These are phyloP conservation scores for Oehlia diaphana DNA, from an alignment of 192 early-diverging fungal species.

Conservation along the genomic window DNA sequence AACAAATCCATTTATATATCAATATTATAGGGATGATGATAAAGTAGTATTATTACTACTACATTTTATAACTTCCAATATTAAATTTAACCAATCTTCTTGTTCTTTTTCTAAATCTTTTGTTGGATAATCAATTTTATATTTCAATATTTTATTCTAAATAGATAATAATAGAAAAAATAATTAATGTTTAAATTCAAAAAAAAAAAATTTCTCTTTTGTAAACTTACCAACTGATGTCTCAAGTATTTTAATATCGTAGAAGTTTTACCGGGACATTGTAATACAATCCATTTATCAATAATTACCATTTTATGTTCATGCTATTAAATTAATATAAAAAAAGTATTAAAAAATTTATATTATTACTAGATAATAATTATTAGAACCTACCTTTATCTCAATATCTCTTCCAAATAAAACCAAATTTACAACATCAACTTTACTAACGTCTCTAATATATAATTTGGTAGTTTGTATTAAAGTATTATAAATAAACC, in stretches of 20 bases:
- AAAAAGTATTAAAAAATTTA: background rate
- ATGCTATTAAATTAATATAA: background rate
- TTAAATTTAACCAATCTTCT: conserved; percentile 13
- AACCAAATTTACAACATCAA: conserved; percentile 45
- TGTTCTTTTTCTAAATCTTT: conserved; percentile 27
- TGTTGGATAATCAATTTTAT: conserved; percentile 37
- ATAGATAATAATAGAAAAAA: background rate
- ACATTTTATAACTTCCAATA: background rate
- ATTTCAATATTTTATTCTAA: conserved; percentile 34
- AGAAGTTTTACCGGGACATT: conserved; percentile 53
- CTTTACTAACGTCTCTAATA: conserved; percentile 50
- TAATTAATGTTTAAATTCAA: conserved; percentile 4
- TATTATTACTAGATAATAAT: background rate
- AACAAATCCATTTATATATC: too few relatives aligned
- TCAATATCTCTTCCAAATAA: conserved; percentile 51
- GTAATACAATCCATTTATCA: conserved; percentile 55
- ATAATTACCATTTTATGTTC: conserved; percentile 33
- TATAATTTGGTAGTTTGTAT: conserved; percentile 50
- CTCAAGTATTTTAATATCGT: conserved; percentile 53
- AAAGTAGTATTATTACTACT: background rate
- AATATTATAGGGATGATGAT: too few relatives aligned
- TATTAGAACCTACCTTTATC: conserved; percentile 40
- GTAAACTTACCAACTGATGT: conserved; percentile 44
- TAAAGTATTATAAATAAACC: conserved; percentile 55
- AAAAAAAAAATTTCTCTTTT: background rate